These are phyloP conservation scores for Dactylellina parvicollis DNA, from an alignment of 2,329 filamentous ascomycete species.

Conservation along the genomic window DNA sequence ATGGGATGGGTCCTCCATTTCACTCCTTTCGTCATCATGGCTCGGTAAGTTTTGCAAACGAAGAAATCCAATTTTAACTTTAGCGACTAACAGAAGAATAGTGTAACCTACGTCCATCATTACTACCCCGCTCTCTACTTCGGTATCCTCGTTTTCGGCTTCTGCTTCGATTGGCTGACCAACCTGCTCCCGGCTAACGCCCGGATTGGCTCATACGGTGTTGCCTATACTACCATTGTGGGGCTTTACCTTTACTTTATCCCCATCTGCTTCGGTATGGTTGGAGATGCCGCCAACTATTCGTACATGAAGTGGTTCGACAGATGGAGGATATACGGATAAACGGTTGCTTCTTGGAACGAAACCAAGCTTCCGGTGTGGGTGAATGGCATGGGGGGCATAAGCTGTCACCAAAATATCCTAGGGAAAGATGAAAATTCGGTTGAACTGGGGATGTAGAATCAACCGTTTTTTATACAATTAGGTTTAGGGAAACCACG, in stretches of 20 bases:
- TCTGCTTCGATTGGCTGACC: conserved; percentile 76
- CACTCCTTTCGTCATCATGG: conserved; percentile 95
- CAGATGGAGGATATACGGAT: conserved; percentile 83
- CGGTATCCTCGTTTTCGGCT: conserved; percentile 87
- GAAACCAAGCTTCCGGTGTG: neutral
- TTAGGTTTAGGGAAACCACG: conserved; percentile 13
- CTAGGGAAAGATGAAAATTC: neutral
- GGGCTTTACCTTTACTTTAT: conserved; percentile 90
- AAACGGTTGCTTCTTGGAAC: conserved; percentile 26
- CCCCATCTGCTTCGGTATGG: conserved; percentile 96
- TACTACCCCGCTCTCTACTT: conserved; percentile 99
- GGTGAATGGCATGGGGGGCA: neutral
- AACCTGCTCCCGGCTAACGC: conserved; percentile 64
- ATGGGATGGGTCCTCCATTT: conserved; percentile 97
- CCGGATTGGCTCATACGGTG: conserved; percentile 75
- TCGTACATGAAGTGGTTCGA: conserved; percentile 93
- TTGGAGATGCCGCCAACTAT: conserved; percentile 83
- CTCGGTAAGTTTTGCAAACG: conserved; percentile 60
- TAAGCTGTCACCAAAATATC: too few relatives aligned
- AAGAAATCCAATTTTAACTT: neutral
- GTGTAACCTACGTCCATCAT: conserved; percentile 98
- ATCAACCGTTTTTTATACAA: neutral
- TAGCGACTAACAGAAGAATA: conserved; percentile 30
- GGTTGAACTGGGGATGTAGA: conserved; percentile 5
- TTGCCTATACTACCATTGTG: conserved; percentile 78